These are phyloP conservation scores for Oryza nivara DNA, from an alignment of 176 grass and related monocot genomes.

Conservation along the genomic window DNA sequence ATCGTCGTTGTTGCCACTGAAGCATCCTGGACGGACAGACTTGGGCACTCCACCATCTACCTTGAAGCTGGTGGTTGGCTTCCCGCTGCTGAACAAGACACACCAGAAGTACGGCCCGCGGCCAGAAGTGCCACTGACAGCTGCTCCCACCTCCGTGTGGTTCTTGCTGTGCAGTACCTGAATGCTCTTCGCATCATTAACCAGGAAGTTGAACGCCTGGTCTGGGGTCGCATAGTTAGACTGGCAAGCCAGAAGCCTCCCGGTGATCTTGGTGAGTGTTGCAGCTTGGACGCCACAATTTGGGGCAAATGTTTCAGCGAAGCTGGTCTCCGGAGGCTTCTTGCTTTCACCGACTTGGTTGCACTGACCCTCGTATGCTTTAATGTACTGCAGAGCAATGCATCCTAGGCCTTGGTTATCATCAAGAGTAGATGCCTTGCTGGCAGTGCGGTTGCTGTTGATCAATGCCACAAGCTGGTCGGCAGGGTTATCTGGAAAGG, in stretches of 20 bases:
- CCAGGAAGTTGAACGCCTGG: conserved; percentile 64
- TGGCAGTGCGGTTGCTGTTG: conserved; percentile 80
- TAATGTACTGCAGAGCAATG: conserved; percentile 90
- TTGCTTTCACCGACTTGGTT: conserved; percentile 56
- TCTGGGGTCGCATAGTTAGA: conserved; percentile 51
- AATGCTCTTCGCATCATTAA: conserved; percentile 56
- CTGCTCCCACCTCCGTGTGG: conserved; percentile 74
- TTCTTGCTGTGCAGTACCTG: conserved; percentile 75
- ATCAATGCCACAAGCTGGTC: conserved; percentile 73
- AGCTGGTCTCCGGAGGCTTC: conserved; percentile 74
- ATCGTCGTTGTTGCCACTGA: conserved; percentile 80
- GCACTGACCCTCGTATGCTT: conserved; percentile 83
- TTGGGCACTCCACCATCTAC: conserved; percentile 76
- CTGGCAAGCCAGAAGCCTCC: conserved; percentile 82
- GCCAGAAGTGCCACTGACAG: conserved; percentile 62
- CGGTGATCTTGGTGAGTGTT: conserved; percentile 74
- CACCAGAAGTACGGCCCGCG: conserved; percentile 84
- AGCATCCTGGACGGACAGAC: conserved; percentile 66
- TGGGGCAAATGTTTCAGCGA: conserved; percentile 71
- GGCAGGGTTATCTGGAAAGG: conserved; percentile 73
- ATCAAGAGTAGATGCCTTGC: conserved; percentile 60
- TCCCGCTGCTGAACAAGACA: conserved; percentile 80
- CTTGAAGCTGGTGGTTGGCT: conserved; percentile 67
- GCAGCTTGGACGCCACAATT: conserved; percentile 68
- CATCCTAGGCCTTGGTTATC: conserved; percentile 87